Base-by-base conservation (phyloP, 2,329 filamentous ascomycete species). In the Boeremia lycopersici region DNA sequence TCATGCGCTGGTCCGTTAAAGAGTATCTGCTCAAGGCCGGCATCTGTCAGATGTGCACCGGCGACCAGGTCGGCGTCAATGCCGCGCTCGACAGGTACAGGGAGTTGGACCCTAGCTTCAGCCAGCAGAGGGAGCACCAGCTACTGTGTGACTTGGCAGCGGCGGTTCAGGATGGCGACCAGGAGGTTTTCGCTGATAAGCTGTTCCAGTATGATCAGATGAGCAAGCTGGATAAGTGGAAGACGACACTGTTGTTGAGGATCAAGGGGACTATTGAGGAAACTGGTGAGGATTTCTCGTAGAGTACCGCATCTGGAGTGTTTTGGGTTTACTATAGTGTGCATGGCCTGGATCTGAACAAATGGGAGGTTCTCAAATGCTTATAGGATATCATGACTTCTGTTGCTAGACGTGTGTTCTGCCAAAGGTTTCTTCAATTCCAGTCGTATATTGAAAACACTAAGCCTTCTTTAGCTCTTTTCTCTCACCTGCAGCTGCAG, bases 161-260 rank as follows among this genome's bases (percentile, higher is more conserved):
- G 56, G 86, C 90, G 4, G 82, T 96, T 53, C 88, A 95, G 70
- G 83, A 85, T 29, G 87, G 88, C 51, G 90, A 96, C 68, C 88
- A 89, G 74, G 91, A 96, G 67, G 81, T 83, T 57, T 98, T 96
- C 69, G 85, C 89, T 19, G 91, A 96, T 71, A 92, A 93, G 67
- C 76, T 96, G 60, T 96, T 89, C 81, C 87, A 93, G 74, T 98
- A 86, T 72, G 92, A 97, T 74, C 90, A 96, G 79, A 82, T 96
- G 79, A 95, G 88, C 79, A 95, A 95, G 81, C 79, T 98, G 70
- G 93, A 97, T 73, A 95, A 93, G 80, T 98, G 93, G 93, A 96
- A 97, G 88, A 96, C 90, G 45, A 90, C 89, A 29, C 80, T 96
- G 53, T 76, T 96, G 60, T 79, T 96, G 70, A 85, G 87, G 65